phyloP scores from a whole-genome alignment of 2,329 filamentous ascomycete genomes.

The Diaporthe longicolla region DNA sequence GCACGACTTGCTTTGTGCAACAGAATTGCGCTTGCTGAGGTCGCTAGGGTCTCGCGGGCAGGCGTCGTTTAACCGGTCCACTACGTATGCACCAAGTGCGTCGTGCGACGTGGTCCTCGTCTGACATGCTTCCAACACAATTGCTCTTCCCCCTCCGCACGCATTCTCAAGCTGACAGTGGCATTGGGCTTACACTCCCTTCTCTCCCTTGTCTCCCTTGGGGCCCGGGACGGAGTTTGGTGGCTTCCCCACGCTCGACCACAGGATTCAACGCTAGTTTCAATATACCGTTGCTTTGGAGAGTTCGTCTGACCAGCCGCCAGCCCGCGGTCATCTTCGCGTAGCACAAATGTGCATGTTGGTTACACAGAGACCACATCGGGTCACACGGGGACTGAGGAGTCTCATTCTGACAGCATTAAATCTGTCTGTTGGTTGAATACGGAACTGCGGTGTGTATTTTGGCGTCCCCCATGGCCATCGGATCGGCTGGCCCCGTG shows the following conservation, averaged over 20 bases:
- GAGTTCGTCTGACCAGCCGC: conserved; percentile 25
- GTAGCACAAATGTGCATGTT: conserved; percentile 10
- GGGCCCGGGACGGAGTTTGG: background rate
- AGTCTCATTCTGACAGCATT: conserved; percentile 12
- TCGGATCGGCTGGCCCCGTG: conserved; percentile 19
- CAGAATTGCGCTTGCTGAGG: conserved; percentile 36
- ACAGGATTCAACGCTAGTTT: conserved; percentile 13
- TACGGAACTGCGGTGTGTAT: conserved; percentile 18
- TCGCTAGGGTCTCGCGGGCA: conserved; percentile 15
- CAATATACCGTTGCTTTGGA: conserved; percentile 16
- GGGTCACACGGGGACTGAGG: conserved; percentile 3
- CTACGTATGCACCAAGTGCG: conserved; percentile 17
- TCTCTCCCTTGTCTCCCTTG: background rate
- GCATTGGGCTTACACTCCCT: conserved; percentile 2
- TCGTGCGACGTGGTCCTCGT: conserved; percentile 32
- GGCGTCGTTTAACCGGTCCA: conserved; percentile 29
- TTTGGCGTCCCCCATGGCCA: background rate
- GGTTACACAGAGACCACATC: background rate
- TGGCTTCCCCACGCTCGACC: conserved; percentile 6
- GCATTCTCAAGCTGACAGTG: conserved; percentile 23
- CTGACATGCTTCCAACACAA: conserved; percentile 31
- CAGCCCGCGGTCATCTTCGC: conserved; percentile 22
- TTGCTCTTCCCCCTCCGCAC: conserved; percentile 25
- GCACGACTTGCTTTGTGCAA: conserved; percentile 30
- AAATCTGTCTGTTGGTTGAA: conserved; percentile 9